Evolutionary conservation across 2,329 filamentous ascomycete species (phyloP).

Genomic region (Thelonectria blattea): DNA sequence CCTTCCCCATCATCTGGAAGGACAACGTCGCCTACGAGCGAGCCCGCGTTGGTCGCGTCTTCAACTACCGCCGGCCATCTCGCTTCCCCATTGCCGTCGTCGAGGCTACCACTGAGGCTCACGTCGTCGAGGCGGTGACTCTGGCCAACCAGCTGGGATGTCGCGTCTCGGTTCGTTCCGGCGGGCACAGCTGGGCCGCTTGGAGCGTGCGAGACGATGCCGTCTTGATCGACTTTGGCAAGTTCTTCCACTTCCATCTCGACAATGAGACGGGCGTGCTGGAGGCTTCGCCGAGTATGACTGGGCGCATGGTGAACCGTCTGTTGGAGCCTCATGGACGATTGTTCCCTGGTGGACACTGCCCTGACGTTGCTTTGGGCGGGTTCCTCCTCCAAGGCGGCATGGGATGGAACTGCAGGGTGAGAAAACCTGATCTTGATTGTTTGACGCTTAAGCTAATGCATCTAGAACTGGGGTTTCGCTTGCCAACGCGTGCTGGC

Average conservation of each 20-base stretch:
- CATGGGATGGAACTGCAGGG: slow-evolving; percentile 64
- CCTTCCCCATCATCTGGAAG: slow-evolving; percentile 33
- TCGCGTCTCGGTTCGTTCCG: slow-evolving; percentile 53
- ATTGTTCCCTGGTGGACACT: slow-evolving; percentile 61
- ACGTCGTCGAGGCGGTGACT: slow-evolving; percentile 47
- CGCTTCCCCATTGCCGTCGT: slow-evolving; percentile 51
- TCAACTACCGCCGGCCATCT: slow-evolving; percentile 48
- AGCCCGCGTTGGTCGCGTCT: slow-evolving; percentile 47
- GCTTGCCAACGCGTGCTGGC: slow-evolving; percentile 54
- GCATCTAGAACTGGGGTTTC: slow-evolving; percentile 58
- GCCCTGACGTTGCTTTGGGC: slow-evolving; percentile 62
- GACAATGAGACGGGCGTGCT: slow-evolving; percentile 47
- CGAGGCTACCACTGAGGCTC: slow-evolving; percentile 43
- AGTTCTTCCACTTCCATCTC: slow-evolving; percentile 43
- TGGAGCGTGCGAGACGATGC: slow-evolving; percentile 57
- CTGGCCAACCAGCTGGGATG: slow-evolving; percentile 41
- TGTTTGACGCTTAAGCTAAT: background rate
- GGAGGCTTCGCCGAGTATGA: slow-evolving; percentile 54
- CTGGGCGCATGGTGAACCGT: slow-evolving; percentile 50
- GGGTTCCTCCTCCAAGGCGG: slow-evolving; percentile 63
- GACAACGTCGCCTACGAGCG: slow-evolving; percentile 34
- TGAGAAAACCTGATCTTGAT: slow-evolving; percentile 32
- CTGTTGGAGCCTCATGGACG: slow-evolving; percentile 46
- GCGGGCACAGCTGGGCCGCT: slow-evolving; percentile 56
- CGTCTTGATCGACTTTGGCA: slow-evolving; percentile 47